Evolutionary conservation across 352 stramenopile genomes (phyloP).

Genomic region (Phytophthora cactorum): DNA sequence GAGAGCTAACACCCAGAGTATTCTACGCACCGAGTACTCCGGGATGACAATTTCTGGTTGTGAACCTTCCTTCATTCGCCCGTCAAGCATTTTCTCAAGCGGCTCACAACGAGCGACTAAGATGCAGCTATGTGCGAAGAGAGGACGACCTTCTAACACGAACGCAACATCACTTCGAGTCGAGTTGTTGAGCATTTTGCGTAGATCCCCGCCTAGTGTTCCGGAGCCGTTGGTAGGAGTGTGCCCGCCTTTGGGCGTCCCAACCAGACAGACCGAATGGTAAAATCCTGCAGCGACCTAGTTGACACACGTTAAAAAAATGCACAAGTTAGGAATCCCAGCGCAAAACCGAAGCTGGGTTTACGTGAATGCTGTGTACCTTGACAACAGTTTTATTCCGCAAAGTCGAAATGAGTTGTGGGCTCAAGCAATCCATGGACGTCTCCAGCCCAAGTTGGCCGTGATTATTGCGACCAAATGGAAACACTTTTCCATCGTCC

Average conservation of each 20-base stretch:
- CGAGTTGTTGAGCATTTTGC: conserved; percentile 86
- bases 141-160: conserved; percentile 65
- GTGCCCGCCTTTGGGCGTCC: conserved; percentile 19
- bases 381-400: conserved; percentile 66
- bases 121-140: conserved; percentile 88
- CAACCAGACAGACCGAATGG: conserved; percentile 81
- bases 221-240: conserved; percentile 17
- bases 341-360: background rate
- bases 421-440: conserved; percentile 69
- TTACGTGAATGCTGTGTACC: conserved; percentile 29
- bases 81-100: conserved; percentile 92
- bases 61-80: conserved; percentile 83
- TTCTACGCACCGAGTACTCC: conserved; percentile 64
- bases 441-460: conserved; percentile 90
- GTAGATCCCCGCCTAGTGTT: conserved; percentile 78
- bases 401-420: conserved; percentile 76
- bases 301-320: background rate
- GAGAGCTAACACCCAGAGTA: conserved; percentile 2
- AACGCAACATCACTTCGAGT: conserved; percentile 85
- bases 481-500: conserved; percentile 88
- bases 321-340: background rate
- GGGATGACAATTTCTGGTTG: conserved; percentile 73
- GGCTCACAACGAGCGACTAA: conserved; percentile 90
- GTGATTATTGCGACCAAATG: conserved; percentile 95
- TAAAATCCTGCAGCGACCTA: conserved; percentile 94